Base-by-base conservation (phyloP, 2,329 filamentous ascomycete genomes). In the Colletotrichum sp. region DNA sequence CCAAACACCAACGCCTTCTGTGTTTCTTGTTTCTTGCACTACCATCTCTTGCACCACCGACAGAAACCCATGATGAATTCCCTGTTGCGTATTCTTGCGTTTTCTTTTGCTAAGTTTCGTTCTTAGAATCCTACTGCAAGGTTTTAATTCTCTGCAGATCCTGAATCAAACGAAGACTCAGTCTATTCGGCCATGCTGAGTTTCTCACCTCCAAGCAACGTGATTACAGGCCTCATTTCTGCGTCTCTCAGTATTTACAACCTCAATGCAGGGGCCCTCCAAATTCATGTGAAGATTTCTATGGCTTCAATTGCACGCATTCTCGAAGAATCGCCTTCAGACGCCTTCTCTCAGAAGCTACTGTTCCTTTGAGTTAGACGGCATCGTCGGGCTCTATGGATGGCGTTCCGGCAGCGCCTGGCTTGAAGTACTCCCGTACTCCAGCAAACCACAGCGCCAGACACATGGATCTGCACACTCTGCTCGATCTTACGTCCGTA, bases 401-500 rank as follows among this genome's bases (percentile, higher is more conserved):
- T 63, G 28, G 28, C 59, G 32, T 63, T 36, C 59, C 59, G 59
- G 28, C 28, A 32, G 59, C 30, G 59, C 59, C 30, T 34, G 28
- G 57, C 26, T 28, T 7, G 9, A 52, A 60, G 57, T 60, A 32
- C 57, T 12, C 32, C 30, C 18, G 28, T 34, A 63, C 59, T 63
- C 32, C 28, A 34, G 28, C 59, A 32, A 60, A 44, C 67, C 67
- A 69, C 67, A 62, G 30, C 55, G 32, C 52, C 55, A 28, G n/a
- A n/a, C 52, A 49, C 21, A 49, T 62, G 18, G 57, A 63, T 70
- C 57, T 36, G 28, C 28, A 36, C 13, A 69, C 10, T 24, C 60
- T 44, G 49, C 44, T 64, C 26, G 13, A 73, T 52, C 28, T 76
- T 76, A 69, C 74, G 70, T 69, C 74, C 74, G 70, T 74, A 76